Percentiles rank a stretch among this genome's conserved stretches.
phyloP scores from a whole-genome alignment of 768 basidiomycete species.

The Lactarius akahatsu region DNA sequence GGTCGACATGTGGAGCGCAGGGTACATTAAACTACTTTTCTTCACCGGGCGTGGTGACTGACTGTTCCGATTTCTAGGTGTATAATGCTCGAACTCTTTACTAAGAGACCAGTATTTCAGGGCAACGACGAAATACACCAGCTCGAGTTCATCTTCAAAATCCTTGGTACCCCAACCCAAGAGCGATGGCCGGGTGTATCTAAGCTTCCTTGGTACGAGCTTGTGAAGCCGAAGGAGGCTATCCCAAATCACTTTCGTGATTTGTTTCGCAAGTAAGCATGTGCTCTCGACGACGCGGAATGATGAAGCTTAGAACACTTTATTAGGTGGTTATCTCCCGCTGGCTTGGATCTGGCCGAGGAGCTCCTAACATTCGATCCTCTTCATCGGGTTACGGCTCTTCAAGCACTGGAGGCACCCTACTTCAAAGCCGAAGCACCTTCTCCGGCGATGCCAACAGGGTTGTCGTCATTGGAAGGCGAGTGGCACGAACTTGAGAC shows the following conservation, averaged over 20 bases:
- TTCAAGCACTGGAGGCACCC: conserved; percentile 73
- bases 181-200: conserved; percentile 81
- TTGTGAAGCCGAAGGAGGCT: conserved; percentile 85
- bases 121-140: conserved; percentile 98
- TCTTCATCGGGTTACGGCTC: conserved; percentile 66
- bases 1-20: conserved; percentile 99
- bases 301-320: conserved; percentile 3
- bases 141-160: conserved; percentile 86
- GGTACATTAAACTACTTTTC: conserved; percentile 50
- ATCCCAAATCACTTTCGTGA: conserved; percentile 78
- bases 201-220: conserved; percentile 95
- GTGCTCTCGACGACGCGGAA: not conserved
- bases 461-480: conserved; percentile 82
- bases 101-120: conserved; percentile 95
- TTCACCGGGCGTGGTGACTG: conserved; percentile 7
- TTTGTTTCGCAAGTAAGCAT: conserved; percentile 77
- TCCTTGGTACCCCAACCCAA: conserved; percentile 84
- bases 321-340: conserved; percentile 79
- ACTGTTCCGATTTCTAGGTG: conserved; percentile 54
- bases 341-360: conserved; percentile 85
- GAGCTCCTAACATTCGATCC: conserved; percentile 82
- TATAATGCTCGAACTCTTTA: conserved; percentile 97
- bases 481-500: conserved; percentile 99
- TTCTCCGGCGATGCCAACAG: conserved; percentile 64
- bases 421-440: conserved; percentile 89